Evolutionary conservation across 1,284 basidiomycete genomes (phyloP).

Genomic region (Phellinidium pouzarii): DNA sequence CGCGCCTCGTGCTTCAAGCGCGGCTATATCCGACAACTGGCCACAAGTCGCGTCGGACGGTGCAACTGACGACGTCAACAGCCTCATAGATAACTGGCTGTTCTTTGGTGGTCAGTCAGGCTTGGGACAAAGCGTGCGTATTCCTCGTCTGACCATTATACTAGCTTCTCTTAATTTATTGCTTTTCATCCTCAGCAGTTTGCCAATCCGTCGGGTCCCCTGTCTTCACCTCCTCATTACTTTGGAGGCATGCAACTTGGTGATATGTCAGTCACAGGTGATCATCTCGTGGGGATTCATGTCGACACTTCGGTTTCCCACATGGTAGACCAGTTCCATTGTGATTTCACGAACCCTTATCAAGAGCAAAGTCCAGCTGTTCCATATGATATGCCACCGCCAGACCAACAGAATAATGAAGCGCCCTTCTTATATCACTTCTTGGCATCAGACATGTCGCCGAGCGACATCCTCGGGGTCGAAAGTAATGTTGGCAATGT

Average conservation of each 20-base stretch:
- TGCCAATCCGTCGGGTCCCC: neutral
- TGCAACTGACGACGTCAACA: neutral
- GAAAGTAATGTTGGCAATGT: neutral
- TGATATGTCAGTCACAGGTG: no score
- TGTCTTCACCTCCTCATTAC: neutral
- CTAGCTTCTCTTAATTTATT: neutral
- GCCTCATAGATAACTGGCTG: neutral
- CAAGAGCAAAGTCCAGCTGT: neutral
- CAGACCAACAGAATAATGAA: neutral
- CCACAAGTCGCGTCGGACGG: neutral
- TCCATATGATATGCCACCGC: neutral
- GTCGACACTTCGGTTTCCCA: neutral
- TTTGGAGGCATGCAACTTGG: neutral
- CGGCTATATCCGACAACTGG: constrained; percentile 1
- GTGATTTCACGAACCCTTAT: constrained; percentile 7
- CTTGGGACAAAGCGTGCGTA: neutral
- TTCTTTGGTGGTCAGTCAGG: neutral
- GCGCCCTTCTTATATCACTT: constrained; percentile 6
- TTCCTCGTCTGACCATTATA: neutral
- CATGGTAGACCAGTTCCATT: constrained; percentile 5
- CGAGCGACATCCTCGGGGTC: neutral
- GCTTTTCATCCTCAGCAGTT: neutral
- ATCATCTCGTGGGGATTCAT: neutral
- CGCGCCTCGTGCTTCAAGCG: neutral
- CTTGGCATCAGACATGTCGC: neutral